Percentiles rank a stretch among this genome's conserved stretches.
Conservation (phyloP, 306 rosid genomes). For the Cyamopsis tetragonoloba region DNA sequence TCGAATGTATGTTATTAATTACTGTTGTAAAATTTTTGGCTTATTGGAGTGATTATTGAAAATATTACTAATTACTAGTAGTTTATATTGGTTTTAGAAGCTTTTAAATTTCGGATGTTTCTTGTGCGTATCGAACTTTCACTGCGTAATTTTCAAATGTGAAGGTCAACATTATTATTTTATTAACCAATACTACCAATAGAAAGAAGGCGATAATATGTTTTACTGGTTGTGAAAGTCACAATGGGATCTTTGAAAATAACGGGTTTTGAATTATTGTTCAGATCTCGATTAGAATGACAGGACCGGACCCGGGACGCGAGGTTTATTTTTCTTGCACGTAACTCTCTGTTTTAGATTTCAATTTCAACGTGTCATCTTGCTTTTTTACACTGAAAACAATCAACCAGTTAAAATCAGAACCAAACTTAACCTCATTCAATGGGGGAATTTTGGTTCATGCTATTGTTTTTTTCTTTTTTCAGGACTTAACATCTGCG, state of each 20-base stretch:
- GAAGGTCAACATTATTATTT: not conserved
- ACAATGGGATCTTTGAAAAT: not conserved
- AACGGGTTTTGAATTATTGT: not conserved
- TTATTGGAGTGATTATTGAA: not conserved
- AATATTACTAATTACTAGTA: too few species aligned
- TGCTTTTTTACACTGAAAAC: not conserved
- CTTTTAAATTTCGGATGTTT: too few species aligned
- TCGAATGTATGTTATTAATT: not conserved
- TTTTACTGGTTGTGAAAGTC: not conserved
- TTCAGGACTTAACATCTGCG: not conserved
- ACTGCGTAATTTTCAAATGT: not conserved
- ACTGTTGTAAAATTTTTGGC: conserved; percentile 7
- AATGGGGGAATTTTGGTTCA: not conserved
- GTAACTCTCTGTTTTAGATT: not conserved
- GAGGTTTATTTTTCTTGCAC: not conserved
- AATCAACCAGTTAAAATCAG: not conserved
- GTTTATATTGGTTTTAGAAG: not conserved
- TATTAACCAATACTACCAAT: not conserved
- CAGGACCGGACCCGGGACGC: not conserved
- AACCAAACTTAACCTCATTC: not conserved
- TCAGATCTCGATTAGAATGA: not conserved
- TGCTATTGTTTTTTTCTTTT: not conserved
- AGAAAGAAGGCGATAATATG: too few species aligned
- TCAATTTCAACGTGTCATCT: not conserved
- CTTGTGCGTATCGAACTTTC: too few species aligned